phyloP scores from a whole-genome alignment of 2,329 filamentous ascomycete genomes.

The Monosporascus ibericus region DNA sequence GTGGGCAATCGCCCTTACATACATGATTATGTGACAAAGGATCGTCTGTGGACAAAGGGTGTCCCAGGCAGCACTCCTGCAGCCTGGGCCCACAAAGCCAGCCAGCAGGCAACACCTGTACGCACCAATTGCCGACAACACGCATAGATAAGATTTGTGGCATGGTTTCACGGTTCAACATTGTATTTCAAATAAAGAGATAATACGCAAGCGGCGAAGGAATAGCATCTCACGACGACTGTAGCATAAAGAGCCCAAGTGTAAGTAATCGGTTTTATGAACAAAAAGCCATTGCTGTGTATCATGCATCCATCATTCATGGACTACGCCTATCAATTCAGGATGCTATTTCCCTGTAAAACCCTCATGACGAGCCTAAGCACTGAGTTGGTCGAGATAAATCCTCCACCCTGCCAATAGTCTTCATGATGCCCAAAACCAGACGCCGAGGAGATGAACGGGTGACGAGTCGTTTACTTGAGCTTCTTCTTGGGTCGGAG shows the following conservation, averaged over 20 bases:
- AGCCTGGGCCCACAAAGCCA: too few species aligned
- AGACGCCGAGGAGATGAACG: conserved; percentile 28
- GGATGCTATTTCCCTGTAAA: neutral
- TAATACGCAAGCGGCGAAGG: neutral
- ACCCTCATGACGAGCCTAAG: neutral
- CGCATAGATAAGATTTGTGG: too few species aligned
- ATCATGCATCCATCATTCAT: neutral
- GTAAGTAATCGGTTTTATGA: neutral
- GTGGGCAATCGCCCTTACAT: too few species aligned
- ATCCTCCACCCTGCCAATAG: conserved; percentile 12
- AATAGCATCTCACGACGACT: neutral
- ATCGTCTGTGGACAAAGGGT: too few species aligned
- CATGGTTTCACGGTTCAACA: too few species aligned
- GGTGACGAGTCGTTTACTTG: conserved; percentile 61
- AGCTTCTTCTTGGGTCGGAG: conserved; percentile 99
- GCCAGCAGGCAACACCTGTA: too few species aligned
- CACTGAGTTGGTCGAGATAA: conserved; percentile 10
- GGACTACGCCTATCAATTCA: neutral
- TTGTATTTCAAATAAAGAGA: too few species aligned
- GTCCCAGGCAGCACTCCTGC: too few species aligned
- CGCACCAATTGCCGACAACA: too few species aligned
- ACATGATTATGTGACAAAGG: too few species aligned
- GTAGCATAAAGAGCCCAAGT: neutral
- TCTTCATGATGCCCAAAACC: conserved; percentile 28
- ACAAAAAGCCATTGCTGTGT: neutral